A percentile compares a stretch with the other conserved stretches of the same genome.
Evolutionary conservation across 306 rosid genomes (phyloP).

Genomic region (Alnus rubra): DNA sequence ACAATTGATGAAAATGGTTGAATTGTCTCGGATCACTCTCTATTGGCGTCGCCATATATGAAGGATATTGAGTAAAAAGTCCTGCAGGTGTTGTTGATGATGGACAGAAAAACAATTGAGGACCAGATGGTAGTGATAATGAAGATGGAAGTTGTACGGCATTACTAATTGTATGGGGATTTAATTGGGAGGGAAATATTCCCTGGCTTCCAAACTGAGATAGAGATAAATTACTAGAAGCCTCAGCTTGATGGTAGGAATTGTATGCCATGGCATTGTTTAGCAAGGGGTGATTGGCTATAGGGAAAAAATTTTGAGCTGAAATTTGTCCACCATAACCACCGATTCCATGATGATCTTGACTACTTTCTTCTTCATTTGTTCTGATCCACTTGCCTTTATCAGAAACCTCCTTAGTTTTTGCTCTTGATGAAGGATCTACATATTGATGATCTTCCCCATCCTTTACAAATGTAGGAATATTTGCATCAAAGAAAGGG

Average conservation of each 20-base stretch:
- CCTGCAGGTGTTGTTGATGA: slow-evolving; percentile 40
- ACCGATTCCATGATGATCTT: slow-evolving; percentile 19
- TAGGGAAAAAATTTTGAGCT: slow-evolving; percentile 60
- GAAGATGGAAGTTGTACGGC: no score
- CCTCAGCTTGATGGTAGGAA: slow-evolving; percentile 35
- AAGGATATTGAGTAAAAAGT: slow-evolving; percentile 46
- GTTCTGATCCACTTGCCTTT: slow-evolving; percentile 58
- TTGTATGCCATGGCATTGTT: slow-evolving; percentile 48
- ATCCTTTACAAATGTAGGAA: slow-evolving; percentile 21
- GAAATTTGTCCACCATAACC: slow-evolving; percentile 26
- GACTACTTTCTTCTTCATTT: slow-evolving; percentile 17
- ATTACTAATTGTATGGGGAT: not conserved
- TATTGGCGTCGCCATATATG: slow-evolving; percentile 41
- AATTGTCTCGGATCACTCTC: slow-evolving; percentile 47
- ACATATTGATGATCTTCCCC: slow-evolving; percentile 29
- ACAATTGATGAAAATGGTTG: slow-evolving; percentile 53
- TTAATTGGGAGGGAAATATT: slow-evolving; percentile 41
- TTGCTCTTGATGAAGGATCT: slow-evolving; percentile 18
- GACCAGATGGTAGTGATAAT: no score
- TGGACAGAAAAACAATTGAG: slow-evolving; percentile 50
- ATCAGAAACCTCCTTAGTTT: slow-evolving; percentile 28
- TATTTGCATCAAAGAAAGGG: slow-evolving; percentile 36
- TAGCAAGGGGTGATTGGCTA: slow-evolving; percentile 28
- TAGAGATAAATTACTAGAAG: slow-evolving; percentile 51
- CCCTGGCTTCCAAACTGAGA: slow-evolving; percentile 70